Conservation (phyloP, 1,284 basidiomycete genomes). For the Rhodotorula glutinis region DNA sequence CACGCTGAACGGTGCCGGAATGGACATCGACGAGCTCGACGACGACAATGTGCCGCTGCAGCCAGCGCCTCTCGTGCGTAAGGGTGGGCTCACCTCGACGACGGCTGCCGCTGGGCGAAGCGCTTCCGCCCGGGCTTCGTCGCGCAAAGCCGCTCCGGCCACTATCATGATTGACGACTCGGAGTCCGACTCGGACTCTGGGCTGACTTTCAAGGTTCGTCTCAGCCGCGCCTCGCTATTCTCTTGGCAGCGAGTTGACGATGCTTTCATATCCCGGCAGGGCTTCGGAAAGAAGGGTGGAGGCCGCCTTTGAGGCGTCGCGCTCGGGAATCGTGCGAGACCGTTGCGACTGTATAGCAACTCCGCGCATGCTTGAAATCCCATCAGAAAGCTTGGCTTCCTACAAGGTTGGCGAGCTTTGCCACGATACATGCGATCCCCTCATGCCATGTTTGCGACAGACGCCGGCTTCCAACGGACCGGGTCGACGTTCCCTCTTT, state of each 20-base stretch:
- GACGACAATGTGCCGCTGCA: neutral
- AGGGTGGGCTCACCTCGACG: neutral
- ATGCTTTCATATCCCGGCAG: neutral
- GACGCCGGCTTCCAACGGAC: neutral
- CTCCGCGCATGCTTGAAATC: too few species aligned
- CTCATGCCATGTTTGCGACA: too few species aligned
- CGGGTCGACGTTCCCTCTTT: too few species aligned
- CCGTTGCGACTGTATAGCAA: too few species aligned
- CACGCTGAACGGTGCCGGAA: constrained; percentile 7
- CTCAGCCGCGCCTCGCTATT: neutral
- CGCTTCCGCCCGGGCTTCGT: neutral
- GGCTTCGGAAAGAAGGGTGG: constrained; percentile 24
- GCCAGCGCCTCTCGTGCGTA: neutral
- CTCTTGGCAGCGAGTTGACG: too few species aligned
- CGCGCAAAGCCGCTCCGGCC: constrained; percentile 10
- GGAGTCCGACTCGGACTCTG: constrained; percentile 29
- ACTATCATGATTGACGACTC: constrained; percentile 28
- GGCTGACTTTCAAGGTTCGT: constrained; percentile 34
- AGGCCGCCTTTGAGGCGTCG: too few species aligned
- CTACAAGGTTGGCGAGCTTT: too few species aligned
- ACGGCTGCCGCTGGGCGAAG: neutral
- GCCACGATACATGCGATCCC: too few species aligned
- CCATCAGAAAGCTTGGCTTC: too few species aligned
- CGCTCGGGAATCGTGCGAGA: too few species aligned
- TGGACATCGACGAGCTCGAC: constrained; percentile 18